Conservation (phyloP, 2,329 filamentous ascomycete genomes). For the Ilyonectria sp. region DNA sequence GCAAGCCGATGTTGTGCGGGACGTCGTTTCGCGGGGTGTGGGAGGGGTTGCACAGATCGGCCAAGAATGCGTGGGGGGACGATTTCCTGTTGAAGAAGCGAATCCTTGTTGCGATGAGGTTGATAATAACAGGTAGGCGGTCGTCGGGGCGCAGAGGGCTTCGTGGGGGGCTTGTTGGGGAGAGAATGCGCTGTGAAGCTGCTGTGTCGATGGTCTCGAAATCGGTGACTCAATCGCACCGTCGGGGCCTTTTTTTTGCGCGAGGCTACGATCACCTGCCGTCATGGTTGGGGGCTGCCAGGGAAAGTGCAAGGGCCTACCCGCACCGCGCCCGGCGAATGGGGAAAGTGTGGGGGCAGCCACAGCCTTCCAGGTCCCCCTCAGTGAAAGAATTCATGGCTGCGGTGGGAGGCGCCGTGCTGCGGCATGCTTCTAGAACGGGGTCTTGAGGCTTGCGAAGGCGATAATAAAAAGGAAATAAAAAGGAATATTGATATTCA, state of each 20-base stretch:
- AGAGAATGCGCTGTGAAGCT: slow-evolving; percentile 27
- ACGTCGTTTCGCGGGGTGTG: slow-evolving; percentile 33
- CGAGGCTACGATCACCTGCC: slow-evolving; percentile 41
- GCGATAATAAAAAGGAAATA: neutral
- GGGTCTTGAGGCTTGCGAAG: slow-evolving; percentile 1
- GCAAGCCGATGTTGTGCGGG: slow-evolving; percentile 37
- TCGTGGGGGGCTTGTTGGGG: slow-evolving; percentile 37
- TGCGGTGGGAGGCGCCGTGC: neutral
- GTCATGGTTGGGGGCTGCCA: slow-evolving; percentile 14
- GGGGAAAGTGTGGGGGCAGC: slow-evolving; percentile 35
- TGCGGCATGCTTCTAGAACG: slow-evolving; percentile 20
- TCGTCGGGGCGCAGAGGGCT: neutral
- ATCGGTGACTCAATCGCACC: slow-evolving; percentile 46
- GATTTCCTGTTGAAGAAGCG: slow-evolving; percentile 5
- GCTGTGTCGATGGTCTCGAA: slow-evolving; percentile 30
- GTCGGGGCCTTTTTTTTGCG: slow-evolving; percentile 46
- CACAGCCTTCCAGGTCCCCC: slow-evolving; percentile 38
- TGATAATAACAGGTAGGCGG: neutral
- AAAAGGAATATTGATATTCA: neutral
- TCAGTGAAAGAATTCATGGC: neutral
- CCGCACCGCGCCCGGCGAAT: slow-evolving; percentile 29
- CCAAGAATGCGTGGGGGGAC: slow-evolving; percentile 9
- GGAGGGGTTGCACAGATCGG: slow-evolving; percentile 24
- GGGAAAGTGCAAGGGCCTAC: slow-evolving; percentile 17
- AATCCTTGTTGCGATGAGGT: neutral